Conservation (phyloP, 1,139 yeast genomes). For the Yamadazyma diospyri region DNA sequence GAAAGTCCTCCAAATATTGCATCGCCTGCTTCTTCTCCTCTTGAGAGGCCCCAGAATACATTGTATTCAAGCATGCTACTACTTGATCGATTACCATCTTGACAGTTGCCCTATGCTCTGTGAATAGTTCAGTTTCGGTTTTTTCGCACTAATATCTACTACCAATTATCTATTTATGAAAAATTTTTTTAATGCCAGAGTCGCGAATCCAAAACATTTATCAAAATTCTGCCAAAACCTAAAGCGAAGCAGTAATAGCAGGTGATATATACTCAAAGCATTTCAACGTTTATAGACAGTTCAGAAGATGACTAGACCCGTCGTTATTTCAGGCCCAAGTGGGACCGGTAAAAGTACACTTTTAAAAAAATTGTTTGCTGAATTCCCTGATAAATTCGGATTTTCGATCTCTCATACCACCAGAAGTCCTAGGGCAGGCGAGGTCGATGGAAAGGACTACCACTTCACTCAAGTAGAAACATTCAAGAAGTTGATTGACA, state of each 20-base stretch:
- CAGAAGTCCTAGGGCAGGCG: slow-evolving; percentile 88
- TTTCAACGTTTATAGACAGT: no score
- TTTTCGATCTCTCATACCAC: slow-evolving; percentile 95
- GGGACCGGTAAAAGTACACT: slow-evolving; percentile 97
- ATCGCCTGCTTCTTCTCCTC: slow-evolving; percentile 59
- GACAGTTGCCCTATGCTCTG: background rate
- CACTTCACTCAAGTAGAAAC: slow-evolving; percentile 77
- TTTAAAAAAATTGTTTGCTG: slow-evolving; percentile 83
- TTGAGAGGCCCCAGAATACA: slow-evolving; percentile 55
- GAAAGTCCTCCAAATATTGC: slow-evolving; percentile 71
- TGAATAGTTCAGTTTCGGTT: no score
- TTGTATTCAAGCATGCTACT: slow-evolving; percentile 53
- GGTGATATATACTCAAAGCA: no score
- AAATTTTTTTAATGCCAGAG: no score
- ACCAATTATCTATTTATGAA: no score
- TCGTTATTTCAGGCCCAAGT: slow-evolving; percentile 95
- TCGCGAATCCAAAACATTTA: no score
- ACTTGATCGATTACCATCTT: slow-evolving; percentile 22
- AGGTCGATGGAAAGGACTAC: slow-evolving; percentile 83
- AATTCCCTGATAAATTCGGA: slow-evolving; percentile 85
- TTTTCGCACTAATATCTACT: no score
- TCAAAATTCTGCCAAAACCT: no score
- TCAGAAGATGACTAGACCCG: slow-evolving; percentile 64
- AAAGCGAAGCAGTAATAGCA: no score
- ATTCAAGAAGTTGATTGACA: slow-evolving; percentile 71